phyloP scores from a whole-genome alignment of 2,329 filamentous ascomycete species.

The Zymoseptoria tritici region DNA sequence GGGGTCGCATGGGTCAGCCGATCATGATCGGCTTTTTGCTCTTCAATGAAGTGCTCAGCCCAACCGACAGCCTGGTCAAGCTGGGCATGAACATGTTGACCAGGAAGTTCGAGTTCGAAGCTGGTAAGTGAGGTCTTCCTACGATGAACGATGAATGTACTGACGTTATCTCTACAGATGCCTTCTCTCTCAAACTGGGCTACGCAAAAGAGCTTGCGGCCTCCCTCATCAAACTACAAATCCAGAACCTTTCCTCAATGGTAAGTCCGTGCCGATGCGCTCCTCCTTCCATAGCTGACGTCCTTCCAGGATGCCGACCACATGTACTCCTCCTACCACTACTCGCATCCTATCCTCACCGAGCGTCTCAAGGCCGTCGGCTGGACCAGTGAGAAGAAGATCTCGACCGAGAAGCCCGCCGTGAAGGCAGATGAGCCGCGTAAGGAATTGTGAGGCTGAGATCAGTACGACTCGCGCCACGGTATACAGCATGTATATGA shows the following conservation, averaged over 20 bases:
- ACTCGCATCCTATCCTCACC: constrained; percentile 91
- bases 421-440: constrained; percentile 11
- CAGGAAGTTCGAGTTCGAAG: constrained; percentile 91
- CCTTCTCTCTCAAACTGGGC: constrained; percentile 76
- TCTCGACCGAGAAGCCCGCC: constrained; percentile 37
- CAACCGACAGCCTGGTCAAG: constrained; percentile 92
- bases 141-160: not conserved
- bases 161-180: constrained; percentile 46
- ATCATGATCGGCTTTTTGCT: constrained; percentile 97
- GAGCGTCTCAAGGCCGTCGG: constrained; percentile 86
- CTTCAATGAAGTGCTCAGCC: constrained; percentile 92
- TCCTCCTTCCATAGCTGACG: not conserved
- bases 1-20: constrained; percentile 57
- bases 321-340: constrained; percentile 98
- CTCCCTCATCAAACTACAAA: constrained; percentile 92
- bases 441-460: not conserved
- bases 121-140: constrained; percentile 46
- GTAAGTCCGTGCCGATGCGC: constrained; percentile 5
- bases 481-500: not conserved
- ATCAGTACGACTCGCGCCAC: not conserved
- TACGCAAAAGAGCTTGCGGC: constrained; percentile 75
- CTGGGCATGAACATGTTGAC: constrained; percentile 93
- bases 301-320: constrained; percentile 68
- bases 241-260: constrained; percentile 97
- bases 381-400: constrained; percentile 64